A percentile compares a stretch with the other conserved stretches of the same genome.
Conservation (phyloP, 192 early-diverging fungal genomes). For the Coemansia javaensis region DNA sequence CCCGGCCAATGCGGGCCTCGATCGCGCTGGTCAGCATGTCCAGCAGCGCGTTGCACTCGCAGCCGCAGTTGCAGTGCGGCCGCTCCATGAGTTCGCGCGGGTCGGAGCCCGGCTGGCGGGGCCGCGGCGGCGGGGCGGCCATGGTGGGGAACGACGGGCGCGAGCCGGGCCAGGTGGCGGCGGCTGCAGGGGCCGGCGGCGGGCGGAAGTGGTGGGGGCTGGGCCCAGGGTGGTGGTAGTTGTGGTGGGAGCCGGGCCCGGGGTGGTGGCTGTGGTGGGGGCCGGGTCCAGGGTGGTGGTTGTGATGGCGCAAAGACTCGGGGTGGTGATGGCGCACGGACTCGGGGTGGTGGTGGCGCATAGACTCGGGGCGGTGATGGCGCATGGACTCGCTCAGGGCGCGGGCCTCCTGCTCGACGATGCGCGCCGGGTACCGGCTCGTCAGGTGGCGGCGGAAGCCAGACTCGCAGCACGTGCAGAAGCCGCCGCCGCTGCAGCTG, state of each 20-base stretch:
- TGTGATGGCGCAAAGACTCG: no score
- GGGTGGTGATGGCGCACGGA: no score
- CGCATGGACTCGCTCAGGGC: constrained; percentile 9
- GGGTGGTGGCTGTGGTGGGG: no score
- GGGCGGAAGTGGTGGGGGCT: no score
- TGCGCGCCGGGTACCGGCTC: constrained; percentile 21
- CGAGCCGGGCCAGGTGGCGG: background rate
- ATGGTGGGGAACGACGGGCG: no score
- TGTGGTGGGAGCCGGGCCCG: no score
- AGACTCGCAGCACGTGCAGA: constrained; percentile 46
- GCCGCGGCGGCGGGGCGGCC: background rate
- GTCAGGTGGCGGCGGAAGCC: constrained; percentile 33
- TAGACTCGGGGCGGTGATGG: background rate
- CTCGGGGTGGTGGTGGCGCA: no score
- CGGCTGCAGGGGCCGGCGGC: constrained; percentile 1
- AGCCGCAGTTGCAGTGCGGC: constrained; percentile 44
- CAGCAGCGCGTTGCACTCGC: constrained; percentile 39
- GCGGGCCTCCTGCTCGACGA: constrained; percentile 32
- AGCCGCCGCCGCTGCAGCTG: constrained; percentile 24
- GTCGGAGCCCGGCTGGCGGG: background rate
- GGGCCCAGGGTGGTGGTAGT: no score
- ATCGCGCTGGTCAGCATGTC: constrained; percentile 36
- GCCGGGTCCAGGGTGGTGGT: no score
- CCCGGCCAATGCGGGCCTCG: constrained; percentile 33
- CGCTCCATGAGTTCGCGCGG: constrained; percentile 2